Evolutionary conservation across 371 early-diverging fungal genomes (phyloP), one percentile per base, ranked within the genome.

Genomic region (Thermomucor indicae-seudaticae): DNA sequence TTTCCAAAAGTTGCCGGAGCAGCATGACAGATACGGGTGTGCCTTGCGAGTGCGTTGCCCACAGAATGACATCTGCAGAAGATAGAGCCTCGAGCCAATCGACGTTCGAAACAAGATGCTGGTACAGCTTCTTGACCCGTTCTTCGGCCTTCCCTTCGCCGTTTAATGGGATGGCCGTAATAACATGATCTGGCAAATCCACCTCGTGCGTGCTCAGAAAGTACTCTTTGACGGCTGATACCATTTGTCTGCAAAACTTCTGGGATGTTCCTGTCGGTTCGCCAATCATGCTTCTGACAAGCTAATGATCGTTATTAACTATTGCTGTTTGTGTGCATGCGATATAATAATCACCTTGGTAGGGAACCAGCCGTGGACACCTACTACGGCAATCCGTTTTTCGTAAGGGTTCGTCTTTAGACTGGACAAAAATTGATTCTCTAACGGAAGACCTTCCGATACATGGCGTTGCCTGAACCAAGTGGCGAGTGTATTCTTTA

Each of bases 281-380:
- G 1, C 96, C 96, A 22, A 93, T 79, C 34, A 96, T 81, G 53
- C 73, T 81, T 35, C 82, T 67, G 11, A 88, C 70, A 40, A 83
- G 65, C 56, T 84, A 75, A 16, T 27, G 7, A 22, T 44, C 29
- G 7, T 4, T 7, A 17, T 45, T 22, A 19, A n/a, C 27, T 45
- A 11, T 24, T 19, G 19, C 30, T n/a, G 24, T 14, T 16, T 47
- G 16, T 2, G 12, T 38, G 12, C 5, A 27, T 57, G 24, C n/a
- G 19, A 17, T 14, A 24, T 7, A 25, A 40, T n/a, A 28, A 29
- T 22, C 61, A 72, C 51, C 62, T 68, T 72, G 55, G 60, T 65
- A 2, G 94, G 94, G 61, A 89, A 93, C 94, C 94, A 94, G 0
- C 94, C 95, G 52, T 95, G 95, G 1, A 95, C 75, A 7, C 91